Percentiles rank a stretch among this genome's conserved stretches.
phyloP scores from a whole-genome alignment of 306 rosid genomes.

The Delonix regia region DNA sequence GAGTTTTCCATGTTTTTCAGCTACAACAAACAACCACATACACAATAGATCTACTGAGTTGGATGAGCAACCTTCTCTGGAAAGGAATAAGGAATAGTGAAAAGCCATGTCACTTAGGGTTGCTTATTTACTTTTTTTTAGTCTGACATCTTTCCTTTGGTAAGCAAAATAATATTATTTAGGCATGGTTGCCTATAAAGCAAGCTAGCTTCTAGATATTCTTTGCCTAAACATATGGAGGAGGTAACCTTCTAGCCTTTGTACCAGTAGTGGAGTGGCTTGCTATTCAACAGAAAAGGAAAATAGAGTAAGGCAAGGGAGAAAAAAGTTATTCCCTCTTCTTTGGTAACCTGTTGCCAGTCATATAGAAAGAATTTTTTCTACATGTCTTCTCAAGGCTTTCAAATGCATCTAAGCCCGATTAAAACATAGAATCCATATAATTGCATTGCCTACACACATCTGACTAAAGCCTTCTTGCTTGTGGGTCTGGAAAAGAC shows the following conservation, averaged over 20 bases:
- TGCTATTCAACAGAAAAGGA: background rate
- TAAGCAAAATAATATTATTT: background rate
- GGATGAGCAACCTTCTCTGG: background rate
- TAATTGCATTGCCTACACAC: no score
- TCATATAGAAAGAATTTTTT: no score
- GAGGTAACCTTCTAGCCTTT: background rate
- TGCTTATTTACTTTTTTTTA: background rate
- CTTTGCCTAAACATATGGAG: background rate
- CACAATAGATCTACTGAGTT: background rate
- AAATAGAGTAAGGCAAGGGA: slow-evolving; percentile 5
- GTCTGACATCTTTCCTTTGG: no score
- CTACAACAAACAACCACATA: background rate
- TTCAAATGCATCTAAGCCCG: no score
- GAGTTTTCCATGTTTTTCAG: background rate
- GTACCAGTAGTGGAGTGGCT: background rate
- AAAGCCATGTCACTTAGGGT: no score
- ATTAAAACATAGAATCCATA: no score
- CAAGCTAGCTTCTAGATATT: background rate
- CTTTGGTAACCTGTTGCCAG: background rate
- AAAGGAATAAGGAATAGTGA: no score
- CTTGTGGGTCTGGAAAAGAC: no score
- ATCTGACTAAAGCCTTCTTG: no score
- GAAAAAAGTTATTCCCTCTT: slow-evolving; percentile 3
- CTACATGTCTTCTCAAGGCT: no score
- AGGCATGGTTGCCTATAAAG: background rate